Conservation (phyloP, 1,284 basidiomycete genomes). For the Moesziomyces sp. region DNA sequence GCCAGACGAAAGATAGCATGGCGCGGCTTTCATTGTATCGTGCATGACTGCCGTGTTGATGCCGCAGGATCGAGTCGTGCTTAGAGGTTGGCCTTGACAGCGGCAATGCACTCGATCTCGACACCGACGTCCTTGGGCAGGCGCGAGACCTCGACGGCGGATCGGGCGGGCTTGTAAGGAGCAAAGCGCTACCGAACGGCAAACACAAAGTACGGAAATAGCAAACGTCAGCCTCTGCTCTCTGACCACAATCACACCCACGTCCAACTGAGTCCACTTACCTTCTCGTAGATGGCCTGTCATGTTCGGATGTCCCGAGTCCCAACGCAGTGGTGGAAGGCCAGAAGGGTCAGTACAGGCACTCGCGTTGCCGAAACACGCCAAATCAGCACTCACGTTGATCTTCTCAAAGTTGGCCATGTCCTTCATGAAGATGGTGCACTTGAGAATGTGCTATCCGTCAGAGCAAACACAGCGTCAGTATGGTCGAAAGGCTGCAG, state of each 20-base stretch:
- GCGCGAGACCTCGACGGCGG: constrained; percentile 77
- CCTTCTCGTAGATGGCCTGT: constrained; percentile 65
- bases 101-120: constrained; percentile 89
- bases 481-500: neutral
- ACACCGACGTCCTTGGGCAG: constrained; percentile 83
- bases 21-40: too few species aligned
- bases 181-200: constrained; percentile 39
- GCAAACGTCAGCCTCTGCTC: constrained; percentile 7
- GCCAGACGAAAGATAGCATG: too few species aligned
- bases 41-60: neutral
- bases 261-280: constrained; percentile 8
- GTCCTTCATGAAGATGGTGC: constrained; percentile 84
- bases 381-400: constrained; percentile 71
- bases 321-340: neutral
- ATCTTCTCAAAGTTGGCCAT: constrained; percentile 90
- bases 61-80: neutral
- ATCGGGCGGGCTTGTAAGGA: constrained; percentile 85
- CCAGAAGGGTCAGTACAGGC: neutral
- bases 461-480: neutral
- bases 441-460: constrained; percentile 49
- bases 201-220: neutral
- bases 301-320: neutral
- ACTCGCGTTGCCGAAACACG: too few species aligned
- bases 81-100: constrained; percentile 55
- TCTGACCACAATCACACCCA: constrained; percentile 53